Percentiles rank a stretch among this genome's conserved stretches.
These are phyloP conservation scores for Kwoniella europaea DNA, from an alignment of 768 basidiomycete species.

Conservation along the genomic window DNA sequence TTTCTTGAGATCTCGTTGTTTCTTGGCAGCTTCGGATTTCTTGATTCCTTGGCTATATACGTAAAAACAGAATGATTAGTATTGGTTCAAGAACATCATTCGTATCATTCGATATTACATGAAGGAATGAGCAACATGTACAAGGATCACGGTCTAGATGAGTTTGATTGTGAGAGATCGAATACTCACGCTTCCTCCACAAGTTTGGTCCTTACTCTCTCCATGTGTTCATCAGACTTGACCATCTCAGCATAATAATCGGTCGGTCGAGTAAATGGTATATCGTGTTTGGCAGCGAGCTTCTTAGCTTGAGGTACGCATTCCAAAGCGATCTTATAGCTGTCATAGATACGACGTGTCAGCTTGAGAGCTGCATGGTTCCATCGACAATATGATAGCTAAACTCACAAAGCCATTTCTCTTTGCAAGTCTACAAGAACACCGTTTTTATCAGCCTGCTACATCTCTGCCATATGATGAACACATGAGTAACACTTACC, in stretches of 20 bases:
- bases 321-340: slow-evolving; percentile 94
- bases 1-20: slow-evolving; percentile 93
- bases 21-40: slow-evolving; percentile 86
- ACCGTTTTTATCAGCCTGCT: slow-evolving; percentile 1
- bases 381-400: not conserved
- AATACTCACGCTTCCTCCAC: slow-evolving; percentile 71
- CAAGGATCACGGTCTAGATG: no score
- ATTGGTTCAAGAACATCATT: not conserved
- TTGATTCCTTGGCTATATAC: slow-evolving; percentile 72
- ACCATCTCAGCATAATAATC: slow-evolving; percentile 99
- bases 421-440: slow-evolving; percentile 73
- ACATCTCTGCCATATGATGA: not conserved
- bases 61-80: not conserved
- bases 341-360: slow-evolving; percentile 54
- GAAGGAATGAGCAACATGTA: no score
- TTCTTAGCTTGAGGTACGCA: slow-evolving; percentile 74
- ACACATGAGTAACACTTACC: slow-evolving; percentile 28
- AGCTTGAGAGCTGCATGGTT: not conserved
- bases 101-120: no score
- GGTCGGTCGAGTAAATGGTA: slow-evolving; percentile 82
- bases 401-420: slow-evolving; percentile 88
- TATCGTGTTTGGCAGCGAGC: slow-evolving; percentile 75
- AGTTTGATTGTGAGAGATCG: not conserved
- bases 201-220: slow-evolving; percentile 85
- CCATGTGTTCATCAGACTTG: slow-evolving; percentile 96